Base-by-base conservation (phyloP, 208 protist species). In the Wallacemonas sp. region DNA sequence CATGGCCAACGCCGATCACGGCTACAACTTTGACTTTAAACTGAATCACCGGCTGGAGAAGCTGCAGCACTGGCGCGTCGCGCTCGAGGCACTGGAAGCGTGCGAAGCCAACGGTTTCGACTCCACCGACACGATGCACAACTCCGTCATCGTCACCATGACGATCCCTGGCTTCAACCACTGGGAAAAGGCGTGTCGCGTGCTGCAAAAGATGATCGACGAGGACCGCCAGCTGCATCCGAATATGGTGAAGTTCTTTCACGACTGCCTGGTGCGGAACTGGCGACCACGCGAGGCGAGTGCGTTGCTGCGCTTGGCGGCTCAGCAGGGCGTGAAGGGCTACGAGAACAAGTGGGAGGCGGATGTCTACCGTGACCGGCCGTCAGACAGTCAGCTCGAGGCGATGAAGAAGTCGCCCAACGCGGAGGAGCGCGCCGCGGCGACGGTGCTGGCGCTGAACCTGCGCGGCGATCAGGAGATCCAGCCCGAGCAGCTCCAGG, bases 1-100 rank as follows among this genome's bases (percentile, higher is more conserved):
- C 34, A 96, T 96, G 91, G 87, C 88, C 39, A 96, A 96, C 74
- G 91, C 87, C 14, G 88, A 96, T 39, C 91, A 96, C 58, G 91
- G 91, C 38, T 96, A 88, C 72, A 92, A 93, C 74, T 94, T 83
- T 68, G 91, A 96, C 66, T 96, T 96, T 61, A 92, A 93, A 64
- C 76, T 96, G 30, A 96, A 96, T 68, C 79, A 83, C 61, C 80
- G 88, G 8, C 75, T 96, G 19, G 85, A 93, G 71, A 85, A 82
- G 65, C 74, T 96, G 61, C 91, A 96, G 72, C 91, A 96, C 76
- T 96, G 91, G 88, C 83, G 91, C 3, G 91, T 96, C 2, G 91
- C 91, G 39, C 56, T 96, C 17, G 80, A 93, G 55, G 91, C 91
- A 17, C 70, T 96, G 47, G 72, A 90, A 30, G 85, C 91, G 41